These are phyloP conservation scores for Fraxinus floribunda DNA, from an alignment of 305 asterid species.

Conservation along the genomic window DNA sequence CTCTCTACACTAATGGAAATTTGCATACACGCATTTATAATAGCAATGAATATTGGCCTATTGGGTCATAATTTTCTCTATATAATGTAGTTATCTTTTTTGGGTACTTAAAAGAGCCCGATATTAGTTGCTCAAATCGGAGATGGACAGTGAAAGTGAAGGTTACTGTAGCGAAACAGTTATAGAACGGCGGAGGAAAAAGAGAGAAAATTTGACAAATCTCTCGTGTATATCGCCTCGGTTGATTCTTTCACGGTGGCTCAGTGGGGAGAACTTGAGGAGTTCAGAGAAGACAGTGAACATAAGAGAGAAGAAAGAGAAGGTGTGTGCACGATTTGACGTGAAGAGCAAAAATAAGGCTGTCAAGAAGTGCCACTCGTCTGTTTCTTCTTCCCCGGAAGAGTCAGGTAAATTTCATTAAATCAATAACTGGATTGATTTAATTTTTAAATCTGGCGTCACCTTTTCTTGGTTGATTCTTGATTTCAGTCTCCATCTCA, in stretches of 20 bases:
- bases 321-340: conserved; percentile 10
- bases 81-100: conserved; percentile 14
- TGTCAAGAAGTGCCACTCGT: not conserved
- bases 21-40: not conserved
- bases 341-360: conserved; percentile 1
- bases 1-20: conserved; percentile 38
- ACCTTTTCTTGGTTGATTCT: not conserved
- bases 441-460: not conserved
- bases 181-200: conserved; percentile 21
- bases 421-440: not conserved
- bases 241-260: conserved; percentile 42
- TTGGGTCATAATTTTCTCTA: conserved; percentile 10
- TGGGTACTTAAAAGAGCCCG: not conserved
- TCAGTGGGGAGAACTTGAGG: conserved; percentile 32
- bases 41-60: not conserved
- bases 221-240: conserved; percentile 53
- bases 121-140: conserved; percentile 26
- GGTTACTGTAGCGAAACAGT: conserved; percentile 30
- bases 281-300: conserved; percentile 12
- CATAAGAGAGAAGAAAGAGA: conserved; percentile 24
- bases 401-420: conserved; percentile 30
- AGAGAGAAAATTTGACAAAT: conserved; percentile 39
- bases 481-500: not conserved
- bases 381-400: conserved; percentile 23
- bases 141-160: not conserved